A percentile compares a stretch with the other conserved stretches of the same genome.
Conservation (phyloP, 352 stramenopile genomes). For the Globisporangium splendens region DNA sequence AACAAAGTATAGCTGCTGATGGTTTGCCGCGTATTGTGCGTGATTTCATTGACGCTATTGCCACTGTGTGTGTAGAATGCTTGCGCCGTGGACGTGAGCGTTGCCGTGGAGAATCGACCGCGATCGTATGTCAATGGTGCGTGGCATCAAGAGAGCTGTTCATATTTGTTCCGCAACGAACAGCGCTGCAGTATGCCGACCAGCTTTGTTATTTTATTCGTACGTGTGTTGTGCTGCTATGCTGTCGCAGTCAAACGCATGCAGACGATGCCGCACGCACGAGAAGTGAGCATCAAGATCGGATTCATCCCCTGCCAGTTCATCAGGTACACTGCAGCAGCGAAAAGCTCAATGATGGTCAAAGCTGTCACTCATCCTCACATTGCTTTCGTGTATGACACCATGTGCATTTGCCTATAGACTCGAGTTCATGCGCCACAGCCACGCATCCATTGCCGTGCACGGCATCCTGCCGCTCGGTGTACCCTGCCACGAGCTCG, state of each 20-base stretch:
- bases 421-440: slow-evolving; percentile 48
- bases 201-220: too few relatives aligned
- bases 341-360: background rate
- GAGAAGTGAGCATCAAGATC: slow-evolving; percentile 48
- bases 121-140: slow-evolving; percentile 58
- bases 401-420: slow-evolving; percentile 14
- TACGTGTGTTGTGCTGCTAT: background rate
- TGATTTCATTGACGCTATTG: background rate
- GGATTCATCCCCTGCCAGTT: slow-evolving; percentile 68
- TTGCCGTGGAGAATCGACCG: slow-evolving; percentile 61
- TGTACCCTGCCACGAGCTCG: slow-evolving; percentile 48
- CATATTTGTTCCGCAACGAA: background rate
- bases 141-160: background rate
- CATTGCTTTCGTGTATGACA: background rate
- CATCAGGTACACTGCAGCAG: slow-evolving; percentile 24
- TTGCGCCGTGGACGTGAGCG: slow-evolving; percentile 54
- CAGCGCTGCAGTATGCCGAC: too few relatives aligned
- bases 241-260: slow-evolving; percentile 37
- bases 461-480: slow-evolving; percentile 50
- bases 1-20: slow-evolving; percentile 43
- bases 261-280: slow-evolving; percentile 49
- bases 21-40: background rate
- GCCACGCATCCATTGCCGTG: slow-evolving; percentile 55
- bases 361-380: background rate
- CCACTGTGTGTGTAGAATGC: slow-evolving; percentile 41